Conservation (phyloP, 257 asterid species). For the Gentiana straminea region DNA sequence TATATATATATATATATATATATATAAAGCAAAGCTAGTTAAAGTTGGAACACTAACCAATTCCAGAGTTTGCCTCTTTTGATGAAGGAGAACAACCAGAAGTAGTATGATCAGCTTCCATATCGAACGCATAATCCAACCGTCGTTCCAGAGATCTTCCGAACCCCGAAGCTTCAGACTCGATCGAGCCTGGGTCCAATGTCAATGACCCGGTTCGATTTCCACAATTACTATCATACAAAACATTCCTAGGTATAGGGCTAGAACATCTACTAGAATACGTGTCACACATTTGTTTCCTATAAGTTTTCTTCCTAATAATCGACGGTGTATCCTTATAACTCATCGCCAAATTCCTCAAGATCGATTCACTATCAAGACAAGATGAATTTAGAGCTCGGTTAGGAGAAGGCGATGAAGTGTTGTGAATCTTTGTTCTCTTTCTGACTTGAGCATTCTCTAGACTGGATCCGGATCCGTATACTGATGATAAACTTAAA, state of each 20-base stretch:
- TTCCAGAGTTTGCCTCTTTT: too few relatives aligned
- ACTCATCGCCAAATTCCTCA: constrained; percentile 58
- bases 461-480: constrained; percentile 15
- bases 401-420: constrained; percentile 18
- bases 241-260: constrained; percentile 6
- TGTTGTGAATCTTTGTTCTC: constrained; percentile 24
- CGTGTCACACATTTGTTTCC: constrained; percentile 15
- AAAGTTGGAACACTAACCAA: too few relatives aligned
- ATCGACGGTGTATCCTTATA: constrained; percentile 66
- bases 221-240: constrained; percentile 15
- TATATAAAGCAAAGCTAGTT: too few relatives aligned
- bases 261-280: constrained; percentile 15
- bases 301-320: constrained; percentile 33
- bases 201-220: constrained; percentile 13
- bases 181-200: constrained; percentile 16
- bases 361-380: constrained; percentile 32
- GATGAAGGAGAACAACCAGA: constrained; percentile 5
- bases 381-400: constrained; percentile 23
- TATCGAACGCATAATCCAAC: constrained; percentile 47
- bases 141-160: constrained; percentile 48
- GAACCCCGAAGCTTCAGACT: constrained; percentile 22
- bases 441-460: constrained; percentile 25
- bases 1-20: too few relatives aligned
- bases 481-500: constrained; percentile 36
- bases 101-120: constrained; percentile 41